A percentile compares a stretch with the other conserved stretches of the same genome.
Evolutionary conservation across 768 basidiomycete species (phyloP).

Genomic region (Suillus weaverae): DNA sequence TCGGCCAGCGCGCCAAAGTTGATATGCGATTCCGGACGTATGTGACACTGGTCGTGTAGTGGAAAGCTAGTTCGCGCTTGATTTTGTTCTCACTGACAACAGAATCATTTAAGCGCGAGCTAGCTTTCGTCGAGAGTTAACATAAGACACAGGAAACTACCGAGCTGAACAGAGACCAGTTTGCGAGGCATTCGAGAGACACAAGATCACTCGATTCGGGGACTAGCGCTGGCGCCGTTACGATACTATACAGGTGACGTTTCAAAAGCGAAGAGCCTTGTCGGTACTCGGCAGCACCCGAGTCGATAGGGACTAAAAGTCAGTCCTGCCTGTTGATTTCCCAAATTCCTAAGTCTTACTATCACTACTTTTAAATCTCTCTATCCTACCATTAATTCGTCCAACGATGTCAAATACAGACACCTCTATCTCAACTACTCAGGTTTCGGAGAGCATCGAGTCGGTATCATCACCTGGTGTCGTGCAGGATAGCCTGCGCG

Average conservation of each 20-base stretch:
- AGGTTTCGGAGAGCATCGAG: conserved; percentile 1
- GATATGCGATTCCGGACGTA: conserved; percentile 10
- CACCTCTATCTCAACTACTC: neutral
- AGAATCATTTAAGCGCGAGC: neutral
- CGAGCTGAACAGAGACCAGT: too few relatives aligned
- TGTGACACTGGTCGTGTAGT: conserved; percentile 8
- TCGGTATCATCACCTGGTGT: conserved; percentile 4
- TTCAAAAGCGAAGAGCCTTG: neutral
- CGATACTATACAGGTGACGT: too few relatives aligned
- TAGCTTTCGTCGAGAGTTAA: too few relatives aligned
- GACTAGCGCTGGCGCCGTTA: too few relatives aligned
- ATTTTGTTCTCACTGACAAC: neutral
- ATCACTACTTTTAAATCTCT: neutral
- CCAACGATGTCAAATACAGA: neutral
- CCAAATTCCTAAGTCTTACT: neutral
- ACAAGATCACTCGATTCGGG: too few relatives aligned
- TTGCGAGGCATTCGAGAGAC: too few relatives aligned
- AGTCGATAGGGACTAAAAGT: neutral
- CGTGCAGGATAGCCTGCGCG: conserved; percentile 8
- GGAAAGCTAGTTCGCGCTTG: too few relatives aligned
- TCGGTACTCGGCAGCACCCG: neutral
- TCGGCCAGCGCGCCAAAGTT: conserved; percentile 12
- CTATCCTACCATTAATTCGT: neutral
- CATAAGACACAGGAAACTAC: too few relatives aligned
- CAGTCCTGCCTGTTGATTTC: neutral